These are phyloP conservation scores for Botrytis fragariae DNA, from an alignment of 2,329 filamentous ascomycete genomes.

Conservation along the genomic window DNA sequence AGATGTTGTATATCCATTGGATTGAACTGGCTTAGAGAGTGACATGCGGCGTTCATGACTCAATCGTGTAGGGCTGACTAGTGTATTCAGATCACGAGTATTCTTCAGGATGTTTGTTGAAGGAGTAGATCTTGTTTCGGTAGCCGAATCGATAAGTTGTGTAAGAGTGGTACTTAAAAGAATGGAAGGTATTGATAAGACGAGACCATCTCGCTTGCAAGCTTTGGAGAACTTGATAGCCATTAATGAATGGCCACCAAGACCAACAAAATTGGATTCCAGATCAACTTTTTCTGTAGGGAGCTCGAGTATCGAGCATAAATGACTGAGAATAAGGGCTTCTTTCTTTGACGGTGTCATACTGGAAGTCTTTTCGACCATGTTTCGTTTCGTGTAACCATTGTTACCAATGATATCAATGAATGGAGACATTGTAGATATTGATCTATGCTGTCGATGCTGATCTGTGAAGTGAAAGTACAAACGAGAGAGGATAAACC, in stretches of 20 bases:
- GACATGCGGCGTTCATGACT: conserved; percentile 6
- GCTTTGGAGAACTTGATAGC: conserved; percentile 46
- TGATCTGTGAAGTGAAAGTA: conserved; percentile 2
- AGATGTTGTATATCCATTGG: neutral
- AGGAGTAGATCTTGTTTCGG: neutral
- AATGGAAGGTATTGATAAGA: conserved; percentile 19
- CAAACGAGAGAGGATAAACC: conserved; percentile 11
- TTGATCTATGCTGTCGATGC: conserved; percentile 3
- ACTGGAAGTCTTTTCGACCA: neutral
- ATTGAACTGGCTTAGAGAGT: neutral
- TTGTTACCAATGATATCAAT: conserved; percentile 11
- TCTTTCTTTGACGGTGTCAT: conserved; percentile 15
- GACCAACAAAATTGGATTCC: conserved; percentile 42
- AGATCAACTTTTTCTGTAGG: neutral
- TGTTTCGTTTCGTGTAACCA: neutral
- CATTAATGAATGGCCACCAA: conserved; percentile 47
- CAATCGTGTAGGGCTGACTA: conserved; percentile 1
- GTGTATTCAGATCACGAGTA: conserved; percentile 3
- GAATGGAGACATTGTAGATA: conserved; percentile 15
- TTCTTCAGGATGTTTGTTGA: conserved; percentile 1
- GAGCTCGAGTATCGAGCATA: conserved; percentile 9
- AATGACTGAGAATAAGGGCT: conserved; percentile 3
- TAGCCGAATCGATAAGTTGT: conserved; percentile 8
- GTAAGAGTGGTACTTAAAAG: conserved; percentile 5
- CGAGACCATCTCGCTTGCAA: conserved; percentile 39